phyloP scores from a whole-genome alignment of 129 eudicot species.

The Helianthus annuus region DNA sequence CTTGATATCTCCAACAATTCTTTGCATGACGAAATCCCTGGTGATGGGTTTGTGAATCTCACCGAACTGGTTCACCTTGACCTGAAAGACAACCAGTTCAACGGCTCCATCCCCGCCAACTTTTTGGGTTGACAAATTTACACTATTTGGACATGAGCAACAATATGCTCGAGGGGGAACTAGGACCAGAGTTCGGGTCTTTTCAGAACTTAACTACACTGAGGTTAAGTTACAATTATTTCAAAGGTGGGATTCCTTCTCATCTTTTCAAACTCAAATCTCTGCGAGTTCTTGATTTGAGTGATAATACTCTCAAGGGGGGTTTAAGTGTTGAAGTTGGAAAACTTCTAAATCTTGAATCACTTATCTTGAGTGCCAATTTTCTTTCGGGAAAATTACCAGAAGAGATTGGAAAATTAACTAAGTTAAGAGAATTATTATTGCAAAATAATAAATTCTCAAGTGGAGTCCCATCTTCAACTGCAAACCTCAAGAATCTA shows the following conservation, averaged over 20 bases:
- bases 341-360: constrained; percentile 34
- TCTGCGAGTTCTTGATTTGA: constrained; percentile 44
- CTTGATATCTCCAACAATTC: constrained; percentile 44
- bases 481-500: constrained; percentile 35
- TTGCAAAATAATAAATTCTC: constrained; percentile 39
- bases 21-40: constrained; percentile 35
- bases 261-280: constrained; percentile 34
- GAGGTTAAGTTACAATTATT: constrained; percentile 26
- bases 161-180: constrained; percentile 37
- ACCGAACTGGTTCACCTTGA: constrained; percentile 48
- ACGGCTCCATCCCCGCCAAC: constrained; percentile 33
- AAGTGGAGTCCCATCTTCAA: constrained; percentile 39
- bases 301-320: constrained; percentile 39
- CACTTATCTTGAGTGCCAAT: constrained; percentile 39
- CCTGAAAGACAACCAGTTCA: constrained; percentile 37
- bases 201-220: constrained; percentile 31
- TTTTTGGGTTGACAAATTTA: constrained; percentile 33
- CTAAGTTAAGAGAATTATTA: constrained; percentile 35
- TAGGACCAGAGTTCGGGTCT: constrained; percentile 27
- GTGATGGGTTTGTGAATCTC: constrained; percentile 45
- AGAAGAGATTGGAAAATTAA: constrained; percentile 42
- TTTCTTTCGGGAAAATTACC: constrained; percentile 41
- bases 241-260: constrained; percentile 39
- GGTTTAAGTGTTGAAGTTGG: constrained; percentile 40
- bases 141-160: constrained; percentile 43